Percentiles rank a stretch among this genome's conserved stretches.
These are phyloP conservation scores for Botrytis porri DNA, from an alignment of 2,329 filamentous ascomycete species.

Conservation along the genomic window DNA sequence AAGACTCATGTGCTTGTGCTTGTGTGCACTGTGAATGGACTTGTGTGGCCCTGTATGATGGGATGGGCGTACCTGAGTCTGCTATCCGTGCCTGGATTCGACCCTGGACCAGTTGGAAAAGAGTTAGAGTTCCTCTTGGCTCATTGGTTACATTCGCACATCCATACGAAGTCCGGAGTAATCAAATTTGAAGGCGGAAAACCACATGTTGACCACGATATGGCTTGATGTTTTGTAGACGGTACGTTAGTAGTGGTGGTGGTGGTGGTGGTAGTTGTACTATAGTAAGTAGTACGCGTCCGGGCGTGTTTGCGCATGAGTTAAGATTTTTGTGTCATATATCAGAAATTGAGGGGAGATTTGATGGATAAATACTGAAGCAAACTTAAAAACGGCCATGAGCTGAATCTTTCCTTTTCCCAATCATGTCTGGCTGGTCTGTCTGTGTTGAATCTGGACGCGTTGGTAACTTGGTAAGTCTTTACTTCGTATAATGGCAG, in stretches of 20 bases:
- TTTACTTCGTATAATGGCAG: not conserved
- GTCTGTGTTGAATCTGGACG: not conserved
- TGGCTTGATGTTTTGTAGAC: not conserved
- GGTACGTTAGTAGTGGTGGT: not conserved
- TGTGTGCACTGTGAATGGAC: constrained; percentile 7
- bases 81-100: not conserved
- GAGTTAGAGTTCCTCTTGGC: not conserved
- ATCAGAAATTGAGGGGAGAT: constrained; percentile 5
- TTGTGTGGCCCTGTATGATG: not conserved
- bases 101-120: not conserved
- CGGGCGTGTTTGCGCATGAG: constrained; percentile 5
- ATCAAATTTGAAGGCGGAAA: constrained; percentile 7
- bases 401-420: not conserved
- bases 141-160: not conserved
- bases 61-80: not conserved
- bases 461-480: not conserved
- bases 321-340: constrained; percentile 5
- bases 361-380: not conserved
- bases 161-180: not conserved
- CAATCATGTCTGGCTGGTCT: not conserved
- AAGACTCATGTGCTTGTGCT: not conserved
- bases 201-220: constrained; percentile 14
- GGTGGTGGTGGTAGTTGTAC: not conserved
- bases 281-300: not conserved
- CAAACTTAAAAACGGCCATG: not conserved